Base-by-base conservation (phyloP, 2,329 filamentous ascomycete genomes). In the Pyricularia grisea region DNA sequence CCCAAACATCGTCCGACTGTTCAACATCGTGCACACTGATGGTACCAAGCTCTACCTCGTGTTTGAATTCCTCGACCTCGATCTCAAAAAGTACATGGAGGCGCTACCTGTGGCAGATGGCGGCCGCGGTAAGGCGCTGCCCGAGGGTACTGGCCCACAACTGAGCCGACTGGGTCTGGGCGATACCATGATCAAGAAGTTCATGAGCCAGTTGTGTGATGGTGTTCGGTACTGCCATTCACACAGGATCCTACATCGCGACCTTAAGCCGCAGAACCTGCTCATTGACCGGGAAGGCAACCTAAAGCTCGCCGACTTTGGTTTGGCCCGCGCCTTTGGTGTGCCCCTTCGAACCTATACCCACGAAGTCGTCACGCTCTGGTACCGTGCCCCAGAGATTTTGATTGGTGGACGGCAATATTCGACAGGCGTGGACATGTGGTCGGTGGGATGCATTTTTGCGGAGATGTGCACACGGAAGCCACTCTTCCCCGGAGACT, bases 1-100 rank as follows among this genome's bases (percentile, higher is more conserved):
- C 78, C 89, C 91, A 71, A 94, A 93, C 80, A 94, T 96, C 74
- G 92, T 97, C 72, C 88, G 88, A 72, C 87, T 97, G 67, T 79
- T 92, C 75, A 95, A 97, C 82, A 96, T 96, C 72, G 92, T 97
- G 67, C 92, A 96, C 78, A 92, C 92, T 76, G 93, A 97, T 78
- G 92, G 92, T 71, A 92, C 95, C 82, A 97, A 96, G 81, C 87
- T 97, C 58, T 96, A 96, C 79, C 89, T 97, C 55, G 92, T 96
- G 72, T 91, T 93, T 73, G 92, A 97, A 78, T 96, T 91, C 78
- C 88, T 96, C 73, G 92, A 96, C 75, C 85, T 93, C 68, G 92
- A 97, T 75, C 82, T 97, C 73, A 97, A 97, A 83, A 95, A 95
- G 79, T 96, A 95, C 81, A 97, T 97, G 93, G 92, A 97, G 80